These are phyloP conservation scores for Lithohypha guttulata DNA, from an alignment of 2,329 filamentous ascomycete species.

Conservation along the genomic window DNA sequence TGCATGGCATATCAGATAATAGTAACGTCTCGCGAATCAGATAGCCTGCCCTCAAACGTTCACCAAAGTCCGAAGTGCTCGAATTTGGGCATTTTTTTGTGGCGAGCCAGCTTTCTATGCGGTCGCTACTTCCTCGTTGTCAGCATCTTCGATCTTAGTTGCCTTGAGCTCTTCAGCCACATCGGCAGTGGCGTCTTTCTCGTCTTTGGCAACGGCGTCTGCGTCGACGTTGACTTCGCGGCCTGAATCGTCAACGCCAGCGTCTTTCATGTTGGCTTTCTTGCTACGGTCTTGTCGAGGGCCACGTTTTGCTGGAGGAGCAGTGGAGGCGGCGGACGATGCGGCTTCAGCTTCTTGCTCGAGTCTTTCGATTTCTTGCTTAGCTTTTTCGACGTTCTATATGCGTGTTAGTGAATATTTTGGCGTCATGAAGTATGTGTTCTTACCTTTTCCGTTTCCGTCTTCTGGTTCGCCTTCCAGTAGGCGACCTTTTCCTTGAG, in stretches of 20 bases:
- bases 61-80: too few species aligned
- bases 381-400: constrained; percentile 92
- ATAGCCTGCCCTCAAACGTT: too few species aligned
- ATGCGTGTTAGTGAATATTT: constrained; percentile 24
- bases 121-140: constrained; percentile 10
- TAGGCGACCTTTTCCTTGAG: constrained; percentile 80
- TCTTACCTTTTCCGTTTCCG: constrained; percentile 81
- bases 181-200: constrained; percentile 50
- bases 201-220: constrained; percentile 44
- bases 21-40: too few species aligned
- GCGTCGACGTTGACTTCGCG: constrained; percentile 31
- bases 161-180: constrained; percentile 50
- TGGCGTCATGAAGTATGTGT: background rate
- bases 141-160: constrained; percentile 46
- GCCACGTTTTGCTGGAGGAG: constrained; percentile 26
- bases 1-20: background rate
- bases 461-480: constrained; percentile 85
- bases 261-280: constrained; percentile 43
- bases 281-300: constrained; percentile 42
- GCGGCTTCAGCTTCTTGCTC: constrained; percentile 66
- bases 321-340: constrained; percentile 38
- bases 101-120: constrained; percentile 3
- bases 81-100: too few species aligned
- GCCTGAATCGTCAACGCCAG: constrained; percentile 36
- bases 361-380: constrained; percentile 86